Conservation (phyloP, 1,284 basidiomycete genomes). For the Trametes sp. region DNA sequence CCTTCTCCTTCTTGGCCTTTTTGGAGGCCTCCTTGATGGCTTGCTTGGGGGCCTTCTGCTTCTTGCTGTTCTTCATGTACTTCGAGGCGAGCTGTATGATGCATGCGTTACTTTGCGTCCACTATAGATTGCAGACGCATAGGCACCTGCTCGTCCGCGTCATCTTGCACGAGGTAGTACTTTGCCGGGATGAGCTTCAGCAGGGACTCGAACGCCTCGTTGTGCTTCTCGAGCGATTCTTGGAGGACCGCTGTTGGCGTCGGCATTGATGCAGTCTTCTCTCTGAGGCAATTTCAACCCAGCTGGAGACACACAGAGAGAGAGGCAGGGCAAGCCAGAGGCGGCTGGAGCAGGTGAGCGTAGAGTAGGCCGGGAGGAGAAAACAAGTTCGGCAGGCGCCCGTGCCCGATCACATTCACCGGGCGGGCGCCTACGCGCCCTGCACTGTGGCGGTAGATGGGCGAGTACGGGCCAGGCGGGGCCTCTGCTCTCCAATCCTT, state of each 20-base stretch:
- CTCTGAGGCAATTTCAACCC: neutral
- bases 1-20: conserved; percentile 87
- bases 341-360: neutral
- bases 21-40: conserved; percentile 87
- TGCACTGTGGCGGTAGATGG: neutral
- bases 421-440: conserved; percentile 7
- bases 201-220: conserved; percentile 82
- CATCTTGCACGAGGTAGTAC: conserved; percentile 83
- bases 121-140: neutral
- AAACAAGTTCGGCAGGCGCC: conserved; percentile 15
- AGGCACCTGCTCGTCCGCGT: conserved; percentile 69
- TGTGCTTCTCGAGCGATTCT: conserved; percentile 81
- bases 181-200: conserved; percentile 87
- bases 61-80: conserved; percentile 91
- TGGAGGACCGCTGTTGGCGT: conserved; percentile 61
- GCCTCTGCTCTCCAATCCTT: neutral
- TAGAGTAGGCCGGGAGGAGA: conserved; percentile 7
- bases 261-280: conserved; percentile 48
- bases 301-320: neutral
- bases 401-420: conserved; percentile 13
- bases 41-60: conserved; percentile 82
- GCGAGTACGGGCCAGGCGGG: conserved; percentile 7
- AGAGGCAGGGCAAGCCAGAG: neutral
- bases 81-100: conserved; percentile 61
- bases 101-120: neutral